Conservation (phyloP, 805 yeast genomes). For the Torulaspora quercuum region DNA sequence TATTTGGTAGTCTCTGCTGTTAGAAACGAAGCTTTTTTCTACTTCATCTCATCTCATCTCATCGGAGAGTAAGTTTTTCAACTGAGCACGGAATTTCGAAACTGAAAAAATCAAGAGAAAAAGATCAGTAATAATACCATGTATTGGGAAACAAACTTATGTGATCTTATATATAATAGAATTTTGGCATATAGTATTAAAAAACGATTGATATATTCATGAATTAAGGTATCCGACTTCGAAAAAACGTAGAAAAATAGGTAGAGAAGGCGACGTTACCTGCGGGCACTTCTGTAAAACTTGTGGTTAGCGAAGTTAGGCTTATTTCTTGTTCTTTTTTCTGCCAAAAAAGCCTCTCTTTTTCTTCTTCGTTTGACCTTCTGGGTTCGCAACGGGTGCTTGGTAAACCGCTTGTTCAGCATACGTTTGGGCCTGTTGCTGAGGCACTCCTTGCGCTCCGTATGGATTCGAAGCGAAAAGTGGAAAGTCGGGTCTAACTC, state of each 20-base stretch:
- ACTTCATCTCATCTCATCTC: constrained; percentile 15
- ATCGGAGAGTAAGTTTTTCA: constrained; percentile 35
- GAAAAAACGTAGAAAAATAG: not conserved
- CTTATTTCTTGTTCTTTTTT: constrained; percentile 40
- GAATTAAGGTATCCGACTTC: no score
- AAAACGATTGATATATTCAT: no score
- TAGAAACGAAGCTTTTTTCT: constrained; percentile 9
- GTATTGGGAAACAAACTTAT: no score
- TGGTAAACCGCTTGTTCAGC: constrained; percentile 58
- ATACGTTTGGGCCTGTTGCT: constrained; percentile 33
- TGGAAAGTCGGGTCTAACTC: constrained; percentile 69
- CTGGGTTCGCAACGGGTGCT: constrained; percentile 44
- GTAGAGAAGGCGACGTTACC: constrained; percentile 9
- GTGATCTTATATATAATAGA: constrained; percentile 1
- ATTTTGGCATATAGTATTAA: not conserved
- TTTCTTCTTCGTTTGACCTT: constrained; percentile 63
- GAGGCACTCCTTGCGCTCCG: constrained; percentile 16
- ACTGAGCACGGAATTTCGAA: no score
- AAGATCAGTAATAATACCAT: not conserved
- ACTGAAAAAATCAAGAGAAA: not conserved
- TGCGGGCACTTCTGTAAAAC: constrained; percentile 6
- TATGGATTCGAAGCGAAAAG: constrained; percentile 35
- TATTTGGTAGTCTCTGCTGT: no score
- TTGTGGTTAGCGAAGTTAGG: not conserved
- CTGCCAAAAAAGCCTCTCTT: constrained; percentile 75